Evolutionary conservation across 805 yeast species (phyloP).

Genomic region (Barnettozyma botsteinii): DNA sequence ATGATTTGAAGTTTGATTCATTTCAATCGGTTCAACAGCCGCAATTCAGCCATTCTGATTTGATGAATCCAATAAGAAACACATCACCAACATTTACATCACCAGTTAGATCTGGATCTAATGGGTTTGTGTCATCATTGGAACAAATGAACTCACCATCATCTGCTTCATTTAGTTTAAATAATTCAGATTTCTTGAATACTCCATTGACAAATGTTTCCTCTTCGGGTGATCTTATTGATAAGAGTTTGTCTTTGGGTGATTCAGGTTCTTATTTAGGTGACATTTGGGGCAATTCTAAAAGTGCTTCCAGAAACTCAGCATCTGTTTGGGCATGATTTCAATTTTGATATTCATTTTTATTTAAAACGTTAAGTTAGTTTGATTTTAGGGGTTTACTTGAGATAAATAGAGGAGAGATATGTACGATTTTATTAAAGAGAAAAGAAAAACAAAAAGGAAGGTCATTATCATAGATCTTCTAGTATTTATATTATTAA

Average conservation of each 20-base stretch:
- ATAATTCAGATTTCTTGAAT: constrained; percentile 11
- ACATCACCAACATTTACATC: constrained; percentile 16
- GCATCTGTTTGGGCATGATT: constrained; percentile 26
- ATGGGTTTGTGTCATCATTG: constrained; percentile 14
- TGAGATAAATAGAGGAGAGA: neutral
- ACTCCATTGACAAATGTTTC: constrained; percentile 11
- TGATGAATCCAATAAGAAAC: constrained; percentile 14
- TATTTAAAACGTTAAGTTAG: neutral
- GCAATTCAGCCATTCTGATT: constrained; percentile 12
- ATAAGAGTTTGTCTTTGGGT: constrained; percentile 16
- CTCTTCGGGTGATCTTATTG: constrained; percentile 7
- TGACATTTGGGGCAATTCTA: constrained; percentile 25
- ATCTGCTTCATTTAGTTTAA: constrained; percentile 17
- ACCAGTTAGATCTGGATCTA: constrained; percentile 14
- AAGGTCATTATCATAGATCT: no score
- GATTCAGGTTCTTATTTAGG: constrained; percentile 19
- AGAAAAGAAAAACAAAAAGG: no score
- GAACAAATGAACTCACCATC: constrained; percentile 13
- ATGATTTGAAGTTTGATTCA: constrained; percentile 7
- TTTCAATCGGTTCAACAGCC: constrained; percentile 15
- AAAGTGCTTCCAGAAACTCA: constrained; percentile 16
- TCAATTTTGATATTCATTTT: neutral
- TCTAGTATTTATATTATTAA: no score
- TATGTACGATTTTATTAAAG: neutral
- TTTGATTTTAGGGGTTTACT: neutral